Evolutionary conservation across 2,329 filamentous ascomycete species (phyloP), one percentile per base, ranked within the genome.

Genomic region (Beauveria australis): DNA sequence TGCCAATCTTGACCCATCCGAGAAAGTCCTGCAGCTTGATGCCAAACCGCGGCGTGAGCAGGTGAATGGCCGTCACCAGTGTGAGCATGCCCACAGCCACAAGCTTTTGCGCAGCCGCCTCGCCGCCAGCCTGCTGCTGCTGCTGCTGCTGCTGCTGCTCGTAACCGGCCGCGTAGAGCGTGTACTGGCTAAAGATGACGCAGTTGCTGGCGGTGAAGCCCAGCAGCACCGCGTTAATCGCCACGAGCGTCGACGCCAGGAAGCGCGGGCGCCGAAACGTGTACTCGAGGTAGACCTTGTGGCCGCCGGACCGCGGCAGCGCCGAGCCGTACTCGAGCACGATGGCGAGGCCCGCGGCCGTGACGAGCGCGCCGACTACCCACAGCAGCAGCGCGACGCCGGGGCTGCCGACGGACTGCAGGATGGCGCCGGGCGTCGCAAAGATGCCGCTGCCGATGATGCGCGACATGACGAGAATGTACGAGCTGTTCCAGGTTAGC

Each of bases 401-500:
- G 0, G 87, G 78, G 60, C 86, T 90, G 1, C 88, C 88, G 2
- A 85, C 83, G 0, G 83, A 81, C 43, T 83, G 80, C 3, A 89
- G 77, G 54, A 91, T 88, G 5, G 85, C 79, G 0, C 84, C 87
- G 0, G 86, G 88, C 0, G 86, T 89, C 0, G 87, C 86, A 67
- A 90, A 91, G 64, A 91, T 89, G 28, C 87, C 87, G 66, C 81
- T 86, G 14, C 87, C 87, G 33, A 89, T 85, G 6, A 89, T 85
- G 14, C 86, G 79, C 1, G 84, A 88, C 28, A 89, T 85, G 8
- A 87, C 83, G 22, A 89, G 76, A 59, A 89, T 85, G 68, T 86
- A 88, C 1, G 84, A 83, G 65, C 81, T 85, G 28, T 77, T 76
- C 84, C 85, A 88, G 61, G 75, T 81, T 54, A 89, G 79, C 18